Evolutionary conservation across 2,329 filamentous ascomycete genomes (phyloP).

Genomic region (Cordyceps javanica): DNA sequence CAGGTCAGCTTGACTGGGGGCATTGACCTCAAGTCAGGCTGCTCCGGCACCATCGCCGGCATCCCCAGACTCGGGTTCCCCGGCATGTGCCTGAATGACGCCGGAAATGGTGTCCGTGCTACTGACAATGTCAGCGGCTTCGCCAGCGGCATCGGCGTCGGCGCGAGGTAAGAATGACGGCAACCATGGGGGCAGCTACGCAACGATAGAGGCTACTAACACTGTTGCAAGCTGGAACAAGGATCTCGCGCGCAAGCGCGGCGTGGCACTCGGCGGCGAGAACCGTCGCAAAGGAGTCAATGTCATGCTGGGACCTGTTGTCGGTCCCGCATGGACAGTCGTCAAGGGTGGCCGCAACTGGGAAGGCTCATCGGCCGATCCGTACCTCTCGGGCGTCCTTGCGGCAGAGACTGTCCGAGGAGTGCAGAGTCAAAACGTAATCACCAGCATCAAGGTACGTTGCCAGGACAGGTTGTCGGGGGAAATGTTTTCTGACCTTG

Average conservation of each 20-base stretch:
- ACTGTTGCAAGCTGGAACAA: slow-evolving; percentile 49
- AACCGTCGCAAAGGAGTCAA: slow-evolving; percentile 41
- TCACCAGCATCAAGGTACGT: slow-evolving; percentile 62
- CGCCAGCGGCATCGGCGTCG: slow-evolving; percentile 40
- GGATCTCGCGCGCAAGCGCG: slow-evolving; percentile 5
- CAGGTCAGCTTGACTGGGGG: slow-evolving; percentile 36
- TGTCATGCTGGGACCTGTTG: slow-evolving; percentile 62
- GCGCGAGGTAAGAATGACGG: slow-evolving; percentile 36
- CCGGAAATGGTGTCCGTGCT: slow-evolving; percentile 41
- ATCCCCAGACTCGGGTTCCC: slow-evolving; percentile 40
- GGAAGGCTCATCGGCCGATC: slow-evolving; percentile 69
- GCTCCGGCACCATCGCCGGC: slow-evolving; percentile 39
- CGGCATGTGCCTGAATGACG: slow-evolving; percentile 43
- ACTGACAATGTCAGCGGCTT: slow-evolving; percentile 43
- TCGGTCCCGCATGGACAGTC: slow-evolving; percentile 65
- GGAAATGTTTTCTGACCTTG: slow-evolving; percentile 24
- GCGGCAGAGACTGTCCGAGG: slow-evolving; percentile 66
- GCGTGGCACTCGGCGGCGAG: slow-evolving; percentile 7
- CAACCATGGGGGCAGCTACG: slow-evolving; percentile 36
- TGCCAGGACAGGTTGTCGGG: no score
- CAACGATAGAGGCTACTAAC: slow-evolving; percentile 53
- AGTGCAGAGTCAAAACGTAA: slow-evolving; percentile 71
- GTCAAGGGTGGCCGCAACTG: slow-evolving; percentile 67
- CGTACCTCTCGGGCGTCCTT: slow-evolving; percentile 64
- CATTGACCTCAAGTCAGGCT: slow-evolving; percentile 47